These are phyloP conservation scores for Botrytis elliptica DNA, from an alignment of 2,329 filamentous ascomycete species.

Conservation along the genomic window DNA sequence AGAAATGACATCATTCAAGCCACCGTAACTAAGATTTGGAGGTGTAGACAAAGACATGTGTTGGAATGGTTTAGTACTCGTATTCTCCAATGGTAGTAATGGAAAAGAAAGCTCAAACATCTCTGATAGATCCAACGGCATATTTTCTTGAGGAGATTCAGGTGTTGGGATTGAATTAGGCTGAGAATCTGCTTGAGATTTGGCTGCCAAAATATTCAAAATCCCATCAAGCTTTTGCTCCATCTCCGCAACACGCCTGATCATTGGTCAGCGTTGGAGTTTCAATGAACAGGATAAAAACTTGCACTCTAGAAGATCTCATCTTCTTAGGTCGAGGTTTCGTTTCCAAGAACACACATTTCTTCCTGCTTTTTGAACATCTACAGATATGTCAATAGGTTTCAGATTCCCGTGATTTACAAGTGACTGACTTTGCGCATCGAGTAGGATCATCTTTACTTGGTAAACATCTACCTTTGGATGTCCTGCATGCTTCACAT, in stretches of 20 bases:
- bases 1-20: constrained; percentile 31
- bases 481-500: constrained; percentile 54
- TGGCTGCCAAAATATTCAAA: constrained; percentile 24
- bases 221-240: constrained; percentile 38
- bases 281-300: background rate
- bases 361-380: constrained; percentile 25
- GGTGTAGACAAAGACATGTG: constrained; percentile 50
- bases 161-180: background rate
- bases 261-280: constrained; percentile 1
- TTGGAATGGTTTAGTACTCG: constrained; percentile 6
- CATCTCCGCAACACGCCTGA: constrained; percentile 39
- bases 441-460: constrained; percentile 47
- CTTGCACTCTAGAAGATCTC: constrained; percentile 47
- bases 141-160: constrained; percentile 1
- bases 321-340: constrained; percentile 50
- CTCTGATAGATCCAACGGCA: constrained; percentile 9
- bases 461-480: constrained; percentile 54
- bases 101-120: constrained; percentile 9
- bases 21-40: constrained; percentile 48
- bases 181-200: constrained; percentile 24
- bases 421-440: constrained; percentile 53
- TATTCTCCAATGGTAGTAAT: background rate
- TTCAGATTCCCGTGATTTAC: constrained; percentile 38
- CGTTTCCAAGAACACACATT: constrained; percentile 49
- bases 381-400: constrained; percentile 5